A percentile compares a stretch with the other conserved stretches of the same genome.
Conservation (phyloP, 1,139 yeast species). For the Kazachstania sp. region DNA sequence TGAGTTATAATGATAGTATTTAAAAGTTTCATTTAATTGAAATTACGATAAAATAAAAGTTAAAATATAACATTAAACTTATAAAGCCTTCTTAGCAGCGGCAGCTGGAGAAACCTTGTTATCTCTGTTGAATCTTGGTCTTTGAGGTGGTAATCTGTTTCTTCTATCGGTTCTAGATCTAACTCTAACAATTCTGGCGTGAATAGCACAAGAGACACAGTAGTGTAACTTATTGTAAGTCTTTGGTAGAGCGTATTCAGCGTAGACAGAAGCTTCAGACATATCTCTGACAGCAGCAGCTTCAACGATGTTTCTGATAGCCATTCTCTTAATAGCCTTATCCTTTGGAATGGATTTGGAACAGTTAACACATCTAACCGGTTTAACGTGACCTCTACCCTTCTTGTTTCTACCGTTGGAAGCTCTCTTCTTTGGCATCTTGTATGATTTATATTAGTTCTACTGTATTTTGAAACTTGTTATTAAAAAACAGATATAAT, state of each 20-base stretch:
- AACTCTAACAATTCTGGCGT: slow-evolving; percentile 99
- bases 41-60: too few relatives aligned
- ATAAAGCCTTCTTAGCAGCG: slow-evolving; percentile 89
- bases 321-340: slow-evolving; percentile 99
- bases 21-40: too few relatives aligned
- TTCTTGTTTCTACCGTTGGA: slow-evolving; percentile 99
- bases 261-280: slow-evolving; percentile 98
- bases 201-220: slow-evolving; percentile 99
- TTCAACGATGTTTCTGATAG: slow-evolving; percentile 99
- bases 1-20: too few relatives aligned
- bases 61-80: slow-evolving; percentile 12
- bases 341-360: slow-evolving; percentile 99
- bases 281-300: slow-evolving; percentile 99
- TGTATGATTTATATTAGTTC: slow-evolving; percentile 15
- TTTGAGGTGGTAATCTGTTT: slow-evolving; percentile 97
- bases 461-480: neutral
- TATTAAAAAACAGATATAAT: slow-evolving; percentile 2
- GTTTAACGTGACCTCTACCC: slow-evolving; percentile 99
- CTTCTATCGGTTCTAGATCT: slow-evolving; percentile 99
- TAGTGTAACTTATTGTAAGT: slow-evolving; percentile 99
- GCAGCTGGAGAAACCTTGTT: slow-evolving; percentile 95
- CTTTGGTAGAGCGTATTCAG: slow-evolving; percentile 99
- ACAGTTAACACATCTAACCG: slow-evolving; percentile 99
- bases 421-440: slow-evolving; percentile 99
- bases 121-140: slow-evolving; percentile 90